Base-by-base conservation (phyloP, 2,329 filamentous ascomycete species). In the Lecanicillium sp. region DNA sequence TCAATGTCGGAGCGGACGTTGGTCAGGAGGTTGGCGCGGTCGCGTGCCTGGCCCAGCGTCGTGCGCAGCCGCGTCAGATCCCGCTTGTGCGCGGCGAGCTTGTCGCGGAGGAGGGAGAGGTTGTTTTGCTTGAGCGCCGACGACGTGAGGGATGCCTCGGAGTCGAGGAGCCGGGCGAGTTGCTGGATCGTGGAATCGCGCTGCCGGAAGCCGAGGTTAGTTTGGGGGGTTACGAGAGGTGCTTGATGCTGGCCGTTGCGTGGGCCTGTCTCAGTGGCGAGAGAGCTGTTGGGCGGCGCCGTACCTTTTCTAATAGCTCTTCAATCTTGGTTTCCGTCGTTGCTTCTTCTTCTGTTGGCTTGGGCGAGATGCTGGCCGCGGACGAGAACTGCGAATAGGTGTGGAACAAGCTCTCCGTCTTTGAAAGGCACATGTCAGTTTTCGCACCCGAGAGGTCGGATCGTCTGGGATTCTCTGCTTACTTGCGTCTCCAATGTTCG, bases 41-140 rank as follows among this genome's bases (percentile, higher is more conserved):
- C 81, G 54, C 92, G 84, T 35, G 86, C 80, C 50, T 90, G 81
- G 37, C 77, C 64, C 37, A 98, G 81, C 42, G 79, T 75, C 19
- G 77, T 71, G 43, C 80, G 83, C 37, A 97, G 72, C 9, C 88
- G 84, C 4, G 70, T 62, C 28, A 95, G 77, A 61, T 97, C 90
- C 47, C 81, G 82, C 45, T 81, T 80, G 67, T 98, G 90, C 57
- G 94, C 85, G 28, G 79, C 69, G 13, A 97, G 81, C 58, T 96
- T 84, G 66, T 95, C 89, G 49, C 87, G 85, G 52, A 97, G 87
- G 20, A 94, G 83, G 43, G 86, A 75, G 28, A 98, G 80, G 59
- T 97, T 96, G 68, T 90, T 95, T 56, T 95, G 89, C 65, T 97
- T 97, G n/a, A 95, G 76, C 40, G 89, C 88, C 28, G 90, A 97